Conservation (phyloP, 139 green algal species). For the Coelastrella sp. region DNA sequence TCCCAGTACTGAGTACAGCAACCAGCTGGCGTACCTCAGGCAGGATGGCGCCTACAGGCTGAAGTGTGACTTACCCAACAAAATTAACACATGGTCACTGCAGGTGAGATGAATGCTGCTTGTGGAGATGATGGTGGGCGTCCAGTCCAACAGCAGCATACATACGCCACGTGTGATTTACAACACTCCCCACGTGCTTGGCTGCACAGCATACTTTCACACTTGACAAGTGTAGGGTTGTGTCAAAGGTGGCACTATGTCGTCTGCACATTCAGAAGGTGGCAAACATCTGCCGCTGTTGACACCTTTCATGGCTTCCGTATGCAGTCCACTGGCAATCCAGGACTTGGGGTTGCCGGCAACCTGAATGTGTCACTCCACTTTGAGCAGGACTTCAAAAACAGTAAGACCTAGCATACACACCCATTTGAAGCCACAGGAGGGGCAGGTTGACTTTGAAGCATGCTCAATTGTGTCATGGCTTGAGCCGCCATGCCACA, state of each 20-base stretch:
- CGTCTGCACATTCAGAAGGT: too few relatives aligned
- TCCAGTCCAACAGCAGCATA: too few relatives aligned
- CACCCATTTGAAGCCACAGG: too few relatives aligned
- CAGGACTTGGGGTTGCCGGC: conserved; percentile 25
- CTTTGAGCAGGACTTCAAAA: conserved; percentile 17
- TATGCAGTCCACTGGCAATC: background rate
- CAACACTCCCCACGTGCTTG: background rate
- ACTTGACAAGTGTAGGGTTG: background rate
- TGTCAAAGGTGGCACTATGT: background rate
- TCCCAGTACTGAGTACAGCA: conserved; percentile 8
- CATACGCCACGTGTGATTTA: too few relatives aligned
- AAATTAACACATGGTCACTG: background rate
- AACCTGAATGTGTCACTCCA: conserved; percentile 28
- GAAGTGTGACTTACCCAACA: conserved; percentile 12
- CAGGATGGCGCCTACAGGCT: conserved; percentile 19
- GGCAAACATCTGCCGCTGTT: background rate
- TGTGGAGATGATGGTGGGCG: too few relatives aligned
- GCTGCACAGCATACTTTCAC: background rate
- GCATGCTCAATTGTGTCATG: too few relatives aligned
- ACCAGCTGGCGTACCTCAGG: background rate
- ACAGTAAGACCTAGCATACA: background rate
- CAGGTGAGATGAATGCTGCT: background rate
- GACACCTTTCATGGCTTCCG: background rate
- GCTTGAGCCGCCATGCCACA: too few relatives aligned
- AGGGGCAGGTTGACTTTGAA: too few relatives aligned